phyloP scores from a whole-genome alignment of 2,329 filamentous ascomycete genomes.

The Colletotrichum higginsianum region DNA sequence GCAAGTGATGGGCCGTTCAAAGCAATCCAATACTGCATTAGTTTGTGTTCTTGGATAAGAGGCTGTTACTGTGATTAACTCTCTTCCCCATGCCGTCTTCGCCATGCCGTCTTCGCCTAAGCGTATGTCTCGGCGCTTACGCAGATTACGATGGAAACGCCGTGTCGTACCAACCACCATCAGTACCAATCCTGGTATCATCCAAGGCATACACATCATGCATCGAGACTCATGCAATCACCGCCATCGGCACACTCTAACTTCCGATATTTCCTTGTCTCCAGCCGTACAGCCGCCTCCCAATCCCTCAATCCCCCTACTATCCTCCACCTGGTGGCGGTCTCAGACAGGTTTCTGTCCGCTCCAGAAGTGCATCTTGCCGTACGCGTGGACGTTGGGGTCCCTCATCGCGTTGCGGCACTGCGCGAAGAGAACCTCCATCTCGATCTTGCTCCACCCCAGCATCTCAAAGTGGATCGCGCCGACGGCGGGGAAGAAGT shows the following conservation, averaged over 20 bases:
- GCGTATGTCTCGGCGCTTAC: not conserved
- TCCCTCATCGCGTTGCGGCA: constrained; percentile 49
- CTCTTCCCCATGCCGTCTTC: too few relatives aligned
- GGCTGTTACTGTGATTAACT: too few relatives aligned
- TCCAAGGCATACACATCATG: not conserved
- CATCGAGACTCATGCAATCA: not conserved
- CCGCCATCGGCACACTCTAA: not conserved
- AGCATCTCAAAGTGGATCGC: constrained; percentile 56
- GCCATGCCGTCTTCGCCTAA: not conserved
- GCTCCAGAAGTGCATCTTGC: constrained; percentile 61
- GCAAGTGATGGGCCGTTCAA: not conserved
- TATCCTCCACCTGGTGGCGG: too few relatives aligned
- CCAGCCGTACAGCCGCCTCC: constrained; percentile 7
- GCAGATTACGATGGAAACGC: not conserved
- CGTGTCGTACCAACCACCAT: not conserved
- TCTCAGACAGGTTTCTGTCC: constrained; percentile 54
- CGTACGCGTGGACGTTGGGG: constrained; percentile 49
- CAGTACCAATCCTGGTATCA: too few relatives aligned
- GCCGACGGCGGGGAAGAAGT: constrained; percentile 59
- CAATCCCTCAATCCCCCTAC: too few relatives aligned
- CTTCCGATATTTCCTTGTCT: constrained; percentile 5
- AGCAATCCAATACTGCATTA: not conserved
- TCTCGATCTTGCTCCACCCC: constrained; percentile 52
- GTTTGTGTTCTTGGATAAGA: not conserved
- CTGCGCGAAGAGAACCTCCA: constrained; percentile 48